Conservation (phyloP, 306 rosid species). For the Malus fusca region DNA sequence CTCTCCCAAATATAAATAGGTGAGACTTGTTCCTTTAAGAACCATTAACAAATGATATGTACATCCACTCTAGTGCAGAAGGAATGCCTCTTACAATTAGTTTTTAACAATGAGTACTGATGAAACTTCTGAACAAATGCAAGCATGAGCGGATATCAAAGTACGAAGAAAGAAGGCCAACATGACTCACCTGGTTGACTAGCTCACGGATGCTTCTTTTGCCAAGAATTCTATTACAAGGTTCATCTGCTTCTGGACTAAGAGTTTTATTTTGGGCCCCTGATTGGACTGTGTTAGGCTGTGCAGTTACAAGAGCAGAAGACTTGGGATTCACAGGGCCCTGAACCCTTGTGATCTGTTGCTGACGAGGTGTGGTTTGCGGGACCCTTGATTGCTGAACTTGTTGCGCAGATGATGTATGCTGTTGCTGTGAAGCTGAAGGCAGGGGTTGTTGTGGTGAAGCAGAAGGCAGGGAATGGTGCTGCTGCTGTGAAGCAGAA, state of each 20-base stretch:
- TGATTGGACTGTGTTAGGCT: slow-evolving; percentile 40
- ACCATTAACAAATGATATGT: neutral
- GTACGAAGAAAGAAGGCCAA: neutral
- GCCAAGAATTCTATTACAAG: slow-evolving; percentile 67
- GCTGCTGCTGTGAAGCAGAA: neutral
- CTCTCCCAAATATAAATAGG: neutral
- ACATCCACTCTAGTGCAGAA: neutral
- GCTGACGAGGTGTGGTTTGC: slow-evolving; percentile 59
- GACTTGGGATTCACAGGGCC: slow-evolving; percentile 54
- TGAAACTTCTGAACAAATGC: neutral
- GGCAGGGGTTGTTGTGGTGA: slow-evolving; percentile 18
- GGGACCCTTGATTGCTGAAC: slow-evolving; percentile 49
- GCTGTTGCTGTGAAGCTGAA: slow-evolving; percentile 15
- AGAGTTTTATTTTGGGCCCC: slow-evolving; percentile 42
- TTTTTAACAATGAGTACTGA: neutral
- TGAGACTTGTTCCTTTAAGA: neutral
- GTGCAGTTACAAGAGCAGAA: slow-evolving; percentile 45
- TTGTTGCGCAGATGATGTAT: slow-evolving; percentile 27
- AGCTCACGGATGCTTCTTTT: slow-evolving; percentile 89
- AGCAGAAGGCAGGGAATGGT: neutral
- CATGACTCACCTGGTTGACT: slow-evolving; percentile 58
- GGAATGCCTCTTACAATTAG: neutral
- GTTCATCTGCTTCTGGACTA: slow-evolving; percentile 54
- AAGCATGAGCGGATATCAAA: neutral
- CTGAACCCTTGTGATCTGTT: slow-evolving; percentile 55